These are phyloP conservation scores for Claviceps capensis DNA, from an alignment of 2,329 filamentous ascomycete species.

Conservation along the genomic window DNA sequence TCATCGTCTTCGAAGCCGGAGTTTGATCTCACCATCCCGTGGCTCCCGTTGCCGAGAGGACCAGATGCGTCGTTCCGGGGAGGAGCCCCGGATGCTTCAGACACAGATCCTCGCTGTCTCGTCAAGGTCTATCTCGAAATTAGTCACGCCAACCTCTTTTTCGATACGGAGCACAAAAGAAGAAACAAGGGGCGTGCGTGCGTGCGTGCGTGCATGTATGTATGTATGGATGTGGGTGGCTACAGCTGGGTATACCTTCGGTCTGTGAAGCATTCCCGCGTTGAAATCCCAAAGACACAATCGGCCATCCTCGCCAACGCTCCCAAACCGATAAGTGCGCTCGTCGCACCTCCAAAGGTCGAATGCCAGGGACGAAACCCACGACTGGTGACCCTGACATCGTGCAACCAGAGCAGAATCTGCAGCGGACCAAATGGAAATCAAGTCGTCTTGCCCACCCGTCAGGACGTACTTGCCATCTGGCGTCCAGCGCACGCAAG, in stretches of 20 bases:
- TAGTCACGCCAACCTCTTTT: neutral
- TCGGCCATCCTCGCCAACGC: constrained; percentile 85
- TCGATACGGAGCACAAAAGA: neutral
- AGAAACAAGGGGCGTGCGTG: neutral
- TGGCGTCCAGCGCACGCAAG: constrained; percentile 93
- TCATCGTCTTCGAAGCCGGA: constrained; percentile 47
- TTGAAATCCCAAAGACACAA: constrained; percentile 95
- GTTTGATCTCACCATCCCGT: constrained; percentile 43
- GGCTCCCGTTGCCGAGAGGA: constrained; percentile 35
- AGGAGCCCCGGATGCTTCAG: constrained; percentile 32
- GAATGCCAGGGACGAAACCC: constrained; percentile 87
- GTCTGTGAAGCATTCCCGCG: constrained; percentile 87
- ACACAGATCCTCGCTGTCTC: constrained; percentile 37
- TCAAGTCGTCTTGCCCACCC: constrained; percentile 87
- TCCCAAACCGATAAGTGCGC: constrained; percentile 88
- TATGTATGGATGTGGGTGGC: neutral
- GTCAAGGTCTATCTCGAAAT: constrained; percentile 9
- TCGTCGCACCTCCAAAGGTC: constrained; percentile 97
- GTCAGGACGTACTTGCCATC: constrained; percentile 94
- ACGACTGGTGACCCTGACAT: constrained; percentile 90
- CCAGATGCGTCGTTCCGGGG: constrained; percentile 50
- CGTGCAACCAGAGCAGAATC: constrained; percentile 78
- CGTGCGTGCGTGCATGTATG: neutral
- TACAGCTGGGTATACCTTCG: constrained; percentile 35
- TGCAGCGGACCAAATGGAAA: constrained; percentile 86